These are phyloP conservation scores for Daldinia decipiens DNA, from an alignment of 495 filamentous ascomycete genomes.

Conservation along the genomic window DNA sequence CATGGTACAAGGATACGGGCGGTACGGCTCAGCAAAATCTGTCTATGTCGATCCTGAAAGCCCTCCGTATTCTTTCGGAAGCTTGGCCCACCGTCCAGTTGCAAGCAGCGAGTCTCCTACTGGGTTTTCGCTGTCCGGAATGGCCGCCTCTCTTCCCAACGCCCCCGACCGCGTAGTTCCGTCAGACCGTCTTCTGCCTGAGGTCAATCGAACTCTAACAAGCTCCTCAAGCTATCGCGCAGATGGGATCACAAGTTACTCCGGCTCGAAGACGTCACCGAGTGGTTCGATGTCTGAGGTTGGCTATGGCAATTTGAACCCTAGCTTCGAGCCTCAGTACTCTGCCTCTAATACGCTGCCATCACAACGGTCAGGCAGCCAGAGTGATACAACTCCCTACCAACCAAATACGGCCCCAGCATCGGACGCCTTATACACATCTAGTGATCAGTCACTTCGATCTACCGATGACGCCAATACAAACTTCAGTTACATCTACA, in stretches of 20 bases:
- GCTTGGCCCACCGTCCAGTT: conserved; percentile 52
- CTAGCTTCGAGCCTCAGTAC: conserved; percentile 34
- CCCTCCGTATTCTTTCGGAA: conserved; percentile 42
- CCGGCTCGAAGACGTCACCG: conserved; percentile 31
- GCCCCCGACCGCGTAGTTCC: conserved; percentile 55
- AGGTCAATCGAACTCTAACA: conserved; percentile 44
- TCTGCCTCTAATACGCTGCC: conserved; percentile 13
- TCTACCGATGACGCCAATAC: conserved; percentile 35
- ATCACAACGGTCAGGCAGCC: conserved; percentile 15
- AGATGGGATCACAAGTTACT: conserved; percentile 38
- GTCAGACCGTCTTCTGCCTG: conserved; percentile 46
- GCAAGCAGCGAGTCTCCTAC: conserved; percentile 44
- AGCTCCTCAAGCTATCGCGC: conserved; percentile 41
- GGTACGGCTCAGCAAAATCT: conserved; percentile 43
- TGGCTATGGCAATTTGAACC: conserved; percentile 36
- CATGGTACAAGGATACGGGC: conserved; percentile 48
- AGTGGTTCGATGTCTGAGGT: conserved; percentile 34
- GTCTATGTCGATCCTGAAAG: conserved; percentile 50
- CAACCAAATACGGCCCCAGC: conserved; percentile 9
- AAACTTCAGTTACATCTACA: conserved; percentile 43
- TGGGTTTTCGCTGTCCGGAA: conserved; percentile 53
- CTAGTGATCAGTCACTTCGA: conserved; percentile 32
- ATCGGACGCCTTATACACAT: conserved; percentile 31
- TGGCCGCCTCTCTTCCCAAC: conserved; percentile 53
- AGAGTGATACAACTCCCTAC: conserved; percentile 22